These are phyloP conservation scores for Wallacemonas sp. DNA, from an alignment of 208 protist genomes.

Conservation along the genomic window DNA sequence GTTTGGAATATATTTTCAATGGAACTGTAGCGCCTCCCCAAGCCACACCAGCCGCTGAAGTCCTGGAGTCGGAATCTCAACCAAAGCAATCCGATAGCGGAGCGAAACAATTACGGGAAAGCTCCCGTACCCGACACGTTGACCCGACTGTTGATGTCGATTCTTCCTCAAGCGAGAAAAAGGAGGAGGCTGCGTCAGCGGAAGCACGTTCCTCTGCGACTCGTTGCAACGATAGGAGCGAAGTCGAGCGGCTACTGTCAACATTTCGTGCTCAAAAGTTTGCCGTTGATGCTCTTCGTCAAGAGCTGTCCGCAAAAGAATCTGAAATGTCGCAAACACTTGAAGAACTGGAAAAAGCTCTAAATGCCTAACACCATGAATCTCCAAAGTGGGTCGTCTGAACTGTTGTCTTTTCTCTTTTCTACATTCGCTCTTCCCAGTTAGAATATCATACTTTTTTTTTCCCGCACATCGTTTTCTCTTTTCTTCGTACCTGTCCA, in stretches of 20 bases:
- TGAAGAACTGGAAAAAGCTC: slow-evolving; percentile 23
- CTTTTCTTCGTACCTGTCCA: slow-evolving; percentile 4
- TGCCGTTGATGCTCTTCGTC: slow-evolving; percentile 31
- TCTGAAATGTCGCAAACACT: slow-evolving; percentile 43
- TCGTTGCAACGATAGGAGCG: not conserved
- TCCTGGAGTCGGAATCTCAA: not conserved
- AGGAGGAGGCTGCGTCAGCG: slow-evolving; percentile 8
- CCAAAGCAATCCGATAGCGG: not conserved
- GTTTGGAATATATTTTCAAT: slow-evolving; percentile 56
- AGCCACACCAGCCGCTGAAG: not conserved
- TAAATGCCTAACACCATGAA: not conserved
- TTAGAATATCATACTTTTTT: slow-evolving; percentile 7
- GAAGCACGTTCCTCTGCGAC: not conserved
- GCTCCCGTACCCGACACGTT: not conserved
- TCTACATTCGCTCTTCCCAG: slow-evolving; percentile 9
- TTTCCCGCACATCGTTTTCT: slow-evolving; percentile 8
- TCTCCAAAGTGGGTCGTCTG: not conserved
- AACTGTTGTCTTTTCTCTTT: slow-evolving; percentile 11
- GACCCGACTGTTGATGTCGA: slow-evolving; percentile 10
- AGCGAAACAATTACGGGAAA: not conserved
- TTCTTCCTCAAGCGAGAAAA: slow-evolving; percentile 1
- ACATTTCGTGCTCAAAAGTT: slow-evolving; percentile 13
- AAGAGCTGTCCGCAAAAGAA: slow-evolving; percentile 42
- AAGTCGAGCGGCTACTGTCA: slow-evolving; percentile 1
- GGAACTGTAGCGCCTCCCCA: slow-evolving; percentile 6